Base-by-base conservation (phyloP, 352 stramenopile genomes). In the Phytophthora citricola region DNA sequence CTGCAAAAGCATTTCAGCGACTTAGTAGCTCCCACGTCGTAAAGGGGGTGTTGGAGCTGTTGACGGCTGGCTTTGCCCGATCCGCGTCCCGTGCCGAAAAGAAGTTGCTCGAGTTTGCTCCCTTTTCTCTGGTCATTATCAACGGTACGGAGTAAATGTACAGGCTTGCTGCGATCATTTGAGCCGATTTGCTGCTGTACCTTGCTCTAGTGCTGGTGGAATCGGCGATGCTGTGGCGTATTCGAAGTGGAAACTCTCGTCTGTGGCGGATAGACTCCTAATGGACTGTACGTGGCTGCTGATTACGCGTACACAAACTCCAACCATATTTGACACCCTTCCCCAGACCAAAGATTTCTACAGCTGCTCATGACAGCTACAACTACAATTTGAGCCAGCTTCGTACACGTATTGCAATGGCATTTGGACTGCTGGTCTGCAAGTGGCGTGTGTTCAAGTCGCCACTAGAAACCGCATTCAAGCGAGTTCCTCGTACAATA, bases 381-480 rank as follows among this genome's bases (percentile, higher is more conserved):
- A 56, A 56, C n/a, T 56, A 49, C 5, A 32, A 60, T 10, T 3
- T 60, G 20, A 55, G 41, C 10, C 48, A 66, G 24, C 40, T 60
- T 0, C 31, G 32, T 4, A 66, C 60, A 8, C 29, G 50, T 0
- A 27, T 66, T 24, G 31, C 60, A n/a, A 66, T 59, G 62, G 39
- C 43, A 2, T 66, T 66, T 46, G 58, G 58, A 29, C 14, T 63
- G 2, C 20, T 69, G 14, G 61, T 69, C 7, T 63, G 58, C 20
- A 69, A 58, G 31, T 69, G 51, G 61, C 27, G 38, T 1, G 26
- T 69, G 6, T 54, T 69, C 12, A 51, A 69, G 45, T 6, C n/a
- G 3, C 43, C 49, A 7, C n/a, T 56, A 46, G 26, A 5, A 22
- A 54, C 15, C 5, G 20, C 2, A 24, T 66, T 58, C 10, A 48